Base-by-base conservation (phyloP, 805 yeast genomes). In the Wickerhamiella spandovensis region DNA sequence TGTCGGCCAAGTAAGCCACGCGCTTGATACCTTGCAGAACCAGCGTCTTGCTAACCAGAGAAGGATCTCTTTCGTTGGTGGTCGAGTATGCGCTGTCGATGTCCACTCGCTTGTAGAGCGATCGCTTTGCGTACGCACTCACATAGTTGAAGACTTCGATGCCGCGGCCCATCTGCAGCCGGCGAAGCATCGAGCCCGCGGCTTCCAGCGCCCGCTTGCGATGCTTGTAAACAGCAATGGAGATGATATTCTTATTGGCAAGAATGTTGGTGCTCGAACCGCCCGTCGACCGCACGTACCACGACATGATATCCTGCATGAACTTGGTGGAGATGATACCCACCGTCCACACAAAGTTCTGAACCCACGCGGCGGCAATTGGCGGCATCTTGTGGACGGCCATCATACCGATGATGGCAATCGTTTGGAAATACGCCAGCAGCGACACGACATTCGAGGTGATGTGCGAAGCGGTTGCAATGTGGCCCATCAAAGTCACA, bases 291-390 rank as follows among this genome's bases (percentile, higher is more conserved):
- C 59, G 51, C 13, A 60, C 58, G 42, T 60, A 60, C 64, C 64
- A 60, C 24, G 54, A 45, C 47, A 56, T 24, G 17, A 64, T 61
- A 4, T 49, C 48, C 65, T 89, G 96, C 78, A 90, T 82, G 61
- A 88, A 85, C 13, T 68, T 66, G 7, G 80, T 78, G 49, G 76
- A 75, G 59, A 92, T 84, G 56, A 90, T 81, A 45, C 98, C 98
- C 77, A 90, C 77, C 1, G 97, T 81, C 97, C 97, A 90, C 67
- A 79, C 81, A 72, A 92, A 92, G 70, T 90, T 92, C 67, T 90
- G 95, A 30, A 94, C 81, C 98, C 98, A 90, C 2, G 97, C 89
- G 2, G 95, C 87, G 5, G 97, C 97, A 58, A 92, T 89, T 2
- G 98, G 98, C 1, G 98, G 98, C 20, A 87, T 84, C 53, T 78